These are phyloP conservation scores for Candida sithepensis DNA, from an alignment of 805 yeast species.

Conservation along the genomic window DNA sequence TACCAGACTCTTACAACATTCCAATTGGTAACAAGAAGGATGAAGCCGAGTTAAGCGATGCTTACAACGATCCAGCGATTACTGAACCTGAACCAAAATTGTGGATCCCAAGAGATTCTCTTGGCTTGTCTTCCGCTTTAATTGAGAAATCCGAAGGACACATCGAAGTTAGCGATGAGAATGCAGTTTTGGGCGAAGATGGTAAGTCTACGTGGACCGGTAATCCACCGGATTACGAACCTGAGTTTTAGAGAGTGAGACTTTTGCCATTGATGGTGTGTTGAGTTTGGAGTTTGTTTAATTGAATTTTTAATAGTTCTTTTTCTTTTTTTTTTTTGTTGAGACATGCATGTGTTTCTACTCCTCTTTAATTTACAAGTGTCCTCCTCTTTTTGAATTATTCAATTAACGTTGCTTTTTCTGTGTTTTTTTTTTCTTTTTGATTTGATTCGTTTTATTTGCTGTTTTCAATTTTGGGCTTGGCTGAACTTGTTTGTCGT, in stretches of 20 bases:
- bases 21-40: constrained; percentile 9
- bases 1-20: constrained; percentile 36
- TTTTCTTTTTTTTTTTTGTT: background rate
- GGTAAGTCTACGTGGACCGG: constrained; percentile 51
- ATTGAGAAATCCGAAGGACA: constrained; percentile 52
- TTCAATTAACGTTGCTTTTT: too few species aligned
- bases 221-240: constrained; percentile 69
- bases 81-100: constrained; percentile 55
- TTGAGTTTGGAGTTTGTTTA: background rate
- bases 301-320: background rate
- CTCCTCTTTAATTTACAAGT: too few species aligned
- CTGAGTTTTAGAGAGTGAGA: constrained; percentile 13
- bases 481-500: too few species aligned
- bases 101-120: constrained; percentile 68
- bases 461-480: too few species aligned
- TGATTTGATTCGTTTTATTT: too few species aligned
- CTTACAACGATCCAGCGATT: constrained; percentile 55
- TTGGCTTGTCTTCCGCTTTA: constrained; percentile 63
- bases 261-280: too few species aligned
- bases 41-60: constrained; percentile 3
- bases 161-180: constrained; percentile 53
- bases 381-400: too few species aligned
- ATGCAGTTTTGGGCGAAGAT: constrained; percentile 57
- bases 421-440: too few species aligned
- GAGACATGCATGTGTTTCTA: too few species aligned